phyloP scores from a whole-genome alignment of 75 land plant species.

The Picea sitchensis region DNA sequence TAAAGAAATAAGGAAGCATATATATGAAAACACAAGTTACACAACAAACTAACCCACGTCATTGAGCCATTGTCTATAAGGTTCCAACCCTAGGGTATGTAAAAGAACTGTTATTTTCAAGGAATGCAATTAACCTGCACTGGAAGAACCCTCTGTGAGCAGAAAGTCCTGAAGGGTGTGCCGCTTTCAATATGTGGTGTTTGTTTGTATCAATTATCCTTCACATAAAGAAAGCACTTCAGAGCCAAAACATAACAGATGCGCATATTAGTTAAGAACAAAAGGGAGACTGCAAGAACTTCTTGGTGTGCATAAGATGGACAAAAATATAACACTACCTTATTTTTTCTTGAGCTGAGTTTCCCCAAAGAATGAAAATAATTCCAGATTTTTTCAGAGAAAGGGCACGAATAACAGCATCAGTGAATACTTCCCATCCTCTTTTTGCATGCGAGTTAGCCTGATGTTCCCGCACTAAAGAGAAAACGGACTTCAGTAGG shows the following conservation, averaged over 20 bases:
- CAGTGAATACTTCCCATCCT: constrained; percentile 98
- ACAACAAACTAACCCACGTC: no score
- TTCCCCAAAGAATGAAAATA: constrained; percentile 97
- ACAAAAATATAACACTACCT: constrained; percentile 35
- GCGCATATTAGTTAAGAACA: neutral
- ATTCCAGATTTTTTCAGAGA: constrained; percentile 76
- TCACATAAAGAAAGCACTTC: neutral
- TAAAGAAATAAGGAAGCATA: no score
- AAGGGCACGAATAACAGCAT: constrained; percentile 80
- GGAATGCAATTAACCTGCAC: constrained; percentile 63
- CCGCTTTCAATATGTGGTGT: constrained; percentile 88
- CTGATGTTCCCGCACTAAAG: constrained; percentile 78
- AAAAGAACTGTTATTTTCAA: neutral
- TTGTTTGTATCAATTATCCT: constrained; percentile 74
- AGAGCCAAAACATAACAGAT: neutral
- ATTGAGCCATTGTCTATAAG: no score
- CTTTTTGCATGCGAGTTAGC: constrained; percentile 97
- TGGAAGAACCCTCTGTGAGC: constrained; percentile 95
- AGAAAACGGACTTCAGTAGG: neutral
- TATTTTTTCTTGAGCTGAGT: constrained; percentile 85
- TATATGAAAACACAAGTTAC: no score
- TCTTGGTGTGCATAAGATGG: neutral
- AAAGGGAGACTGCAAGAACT: neutral
- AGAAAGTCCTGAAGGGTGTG: constrained; percentile 98
- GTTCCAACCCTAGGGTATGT: neutral